Evolutionary conservation across 2,329 filamentous ascomycete species (phyloP), one percentile per base, ranked within the genome.

Genomic region (Trichoderma sp.): DNA sequence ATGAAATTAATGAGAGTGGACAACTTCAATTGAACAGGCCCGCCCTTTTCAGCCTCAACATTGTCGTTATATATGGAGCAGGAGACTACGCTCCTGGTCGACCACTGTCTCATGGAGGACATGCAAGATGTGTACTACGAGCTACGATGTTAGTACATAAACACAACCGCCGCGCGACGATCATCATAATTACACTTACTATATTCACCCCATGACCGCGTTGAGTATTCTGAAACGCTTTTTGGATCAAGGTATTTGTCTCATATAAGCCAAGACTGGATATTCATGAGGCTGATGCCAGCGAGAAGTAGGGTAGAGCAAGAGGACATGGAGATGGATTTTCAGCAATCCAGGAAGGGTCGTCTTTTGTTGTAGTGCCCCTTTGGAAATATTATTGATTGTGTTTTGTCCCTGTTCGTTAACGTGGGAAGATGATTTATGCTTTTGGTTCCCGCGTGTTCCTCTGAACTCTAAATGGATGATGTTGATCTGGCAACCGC

Each of bases 41-140:
- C 45, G 70, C 70, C 56, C 84, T 93, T 45, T 84, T 93, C 15
- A 90, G 93, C 76, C 86, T 70, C 64, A 60, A 71, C 29, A 69
- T 71, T 42, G 53, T 70, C 71, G 63, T 50, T 22, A 27, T 10
- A 34, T 25, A 58, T 69, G 25, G 52, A 59, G 27, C 82, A 64
- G 76, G 79, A 35, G 64, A 72, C 71, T n/a, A 86, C 84, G 13
- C 92, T 91, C 83, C 90, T 84, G 5, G 88, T 89, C 7, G 86
- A 90, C 73, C 82, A 88, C 15, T 79, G 82, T 56, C 76, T 84
- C 37, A 81, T 92, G 17, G 84, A 85, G 27, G 80, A 82, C 61
- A 83, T 87, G 64, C 85, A 90, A 74, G 87, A 91, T 22, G 83
- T 87, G 39, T 93, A 92, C 79, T 83, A 88, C 73, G 89, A 88